Conservation (phyloP, 257 asterid species). For the Solanum clarkiae region DNA sequence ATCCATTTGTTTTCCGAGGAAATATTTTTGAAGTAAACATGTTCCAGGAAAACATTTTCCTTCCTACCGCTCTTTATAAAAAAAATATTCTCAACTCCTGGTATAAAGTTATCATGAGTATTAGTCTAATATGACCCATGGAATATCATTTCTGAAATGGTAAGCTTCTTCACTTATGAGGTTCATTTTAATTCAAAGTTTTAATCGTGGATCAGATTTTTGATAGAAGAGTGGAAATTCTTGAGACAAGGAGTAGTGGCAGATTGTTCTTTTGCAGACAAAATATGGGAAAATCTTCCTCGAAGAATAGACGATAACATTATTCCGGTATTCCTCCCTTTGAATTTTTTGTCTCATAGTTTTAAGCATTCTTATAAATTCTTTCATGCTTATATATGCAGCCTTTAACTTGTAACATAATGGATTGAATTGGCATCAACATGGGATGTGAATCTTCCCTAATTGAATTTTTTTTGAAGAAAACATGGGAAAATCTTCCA, state of each 20-base stretch:
- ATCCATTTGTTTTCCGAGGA: not conserved
- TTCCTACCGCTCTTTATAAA: not conserved
- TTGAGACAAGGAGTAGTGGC: conserved; percentile 27
- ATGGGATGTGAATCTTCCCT: not conserved
- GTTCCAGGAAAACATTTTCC: too few relatives aligned
- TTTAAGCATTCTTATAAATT: not conserved
- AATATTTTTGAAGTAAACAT: too few relatives aligned
- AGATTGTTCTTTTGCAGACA: conserved; percentile 34
- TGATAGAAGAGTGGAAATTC: conserved; percentile 67
- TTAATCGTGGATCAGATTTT: conserved; percentile 42
- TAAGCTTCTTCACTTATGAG: not conserved
- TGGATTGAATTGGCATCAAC: not conserved
- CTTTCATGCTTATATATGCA: not conserved
- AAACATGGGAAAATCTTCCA: conserved; percentile 49
- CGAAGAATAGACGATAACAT: conserved; percentile 35
- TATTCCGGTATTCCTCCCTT: conserved; percentile 39
- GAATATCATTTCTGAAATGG: not conserved
- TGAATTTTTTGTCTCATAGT: not conserved
- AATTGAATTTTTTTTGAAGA: not conserved
- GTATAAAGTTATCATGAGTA: not conserved
- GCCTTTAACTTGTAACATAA: not conserved
- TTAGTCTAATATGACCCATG: not conserved
- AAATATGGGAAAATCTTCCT: conserved; percentile 52
- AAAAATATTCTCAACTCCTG: not conserved
- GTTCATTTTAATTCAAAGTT: not conserved